Base-by-base conservation (phyloP, 2,329 filamentous ascomycete genomes). In the Pseudogymnoascus sp. region DNA sequence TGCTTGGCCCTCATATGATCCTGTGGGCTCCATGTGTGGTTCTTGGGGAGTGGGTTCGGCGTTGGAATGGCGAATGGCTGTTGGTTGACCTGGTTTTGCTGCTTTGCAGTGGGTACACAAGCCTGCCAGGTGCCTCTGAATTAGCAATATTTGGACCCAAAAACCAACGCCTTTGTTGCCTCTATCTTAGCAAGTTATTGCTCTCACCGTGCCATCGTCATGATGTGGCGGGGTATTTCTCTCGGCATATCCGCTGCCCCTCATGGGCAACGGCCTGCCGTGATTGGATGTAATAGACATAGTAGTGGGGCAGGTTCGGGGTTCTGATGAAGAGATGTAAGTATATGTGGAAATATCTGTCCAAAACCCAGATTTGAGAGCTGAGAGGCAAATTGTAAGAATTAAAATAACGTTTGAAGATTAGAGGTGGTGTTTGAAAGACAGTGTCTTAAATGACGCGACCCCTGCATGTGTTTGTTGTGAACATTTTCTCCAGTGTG, bases 151-250 rank as follows among this genome's bases (percentile, higher is more conserved):
- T 39, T 4, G 6, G 3, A 42, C 58, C 58, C 16, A 25, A 58
- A 60, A 30, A 42, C 58, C 19, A 42, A 42, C 58, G 33, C 25
- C 38, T 60, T 42, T 30, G 33, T 25, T 33, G 58, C 33, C 58
- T 60, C 33, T 28, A 60, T 60, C 49, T 33, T 14, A 22, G 49
- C n/a, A 7, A 33, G 28, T 22, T 33, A 19, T 14, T 33, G 28
- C 49, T 6, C 28, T 55, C 49, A 55, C 49, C 49, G 49, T 33
- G 28, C 23, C 28, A 33, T 55, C 25, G 16, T 55, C 49, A 55
- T 55, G 49, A 33, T 55, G 49, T 33, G 49, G 49, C 28, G 49
- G 49, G 28, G 49, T 55, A 55, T 55, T 55, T 55, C 49, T 49
- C 22, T 55, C 49, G 49, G 49, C n/a, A 33, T 7, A 55, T 19